These are phyloP conservation scores for Stachybotrys chartarum DNA, from an alignment of 2,329 filamentous ascomycete species.

Conservation along the genomic window DNA sequence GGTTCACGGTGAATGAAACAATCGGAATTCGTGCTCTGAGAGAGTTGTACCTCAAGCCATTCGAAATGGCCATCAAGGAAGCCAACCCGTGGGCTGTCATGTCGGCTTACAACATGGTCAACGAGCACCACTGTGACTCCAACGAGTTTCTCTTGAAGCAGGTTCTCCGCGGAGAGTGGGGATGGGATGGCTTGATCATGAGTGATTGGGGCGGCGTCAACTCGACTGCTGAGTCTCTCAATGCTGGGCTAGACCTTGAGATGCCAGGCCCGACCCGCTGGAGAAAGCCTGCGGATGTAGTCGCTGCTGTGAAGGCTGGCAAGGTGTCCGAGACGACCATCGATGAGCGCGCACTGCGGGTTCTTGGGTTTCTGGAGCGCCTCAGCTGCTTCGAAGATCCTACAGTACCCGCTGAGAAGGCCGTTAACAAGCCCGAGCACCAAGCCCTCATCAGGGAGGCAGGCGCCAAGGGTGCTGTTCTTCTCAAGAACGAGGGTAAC, in stretches of 20 bases:
- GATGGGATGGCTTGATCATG: constrained; percentile 27
- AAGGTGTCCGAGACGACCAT: constrained; percentile 19
- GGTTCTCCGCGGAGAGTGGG: constrained; percentile 37
- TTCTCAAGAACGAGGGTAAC: constrained; percentile 55
- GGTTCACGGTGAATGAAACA: constrained; percentile 18
- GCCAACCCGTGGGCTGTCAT: constrained; percentile 30
- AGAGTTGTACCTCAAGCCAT: constrained; percentile 27
- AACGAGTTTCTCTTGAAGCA: constrained; percentile 17
- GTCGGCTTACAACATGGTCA: constrained; percentile 28
- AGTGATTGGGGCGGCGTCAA: constrained; percentile 31
- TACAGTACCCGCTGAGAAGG: constrained; percentile 16
- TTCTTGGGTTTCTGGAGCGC: constrained; percentile 19
- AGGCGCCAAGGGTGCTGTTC: constrained; percentile 47
- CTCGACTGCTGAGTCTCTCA: constrained; percentile 23
- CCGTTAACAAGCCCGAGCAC: constrained; percentile 23
- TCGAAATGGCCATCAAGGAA: constrained; percentile 31
- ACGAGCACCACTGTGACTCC: constrained; percentile 28
- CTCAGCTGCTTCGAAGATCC: constrained; percentile 21
- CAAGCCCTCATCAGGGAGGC: constrained; percentile 19
- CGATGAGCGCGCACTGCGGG: constrained; percentile 18
- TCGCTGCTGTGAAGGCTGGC: constrained; percentile 22
- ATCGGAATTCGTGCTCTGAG: constrained; percentile 15
- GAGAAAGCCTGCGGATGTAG: constrained; percentile 18
- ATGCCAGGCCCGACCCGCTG: constrained; percentile 28
- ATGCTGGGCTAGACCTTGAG: constrained; percentile 24